Base-by-base conservation (phyloP, 1,284 basidiomycete genomes). In the Moniliophthora roreri region DNA sequence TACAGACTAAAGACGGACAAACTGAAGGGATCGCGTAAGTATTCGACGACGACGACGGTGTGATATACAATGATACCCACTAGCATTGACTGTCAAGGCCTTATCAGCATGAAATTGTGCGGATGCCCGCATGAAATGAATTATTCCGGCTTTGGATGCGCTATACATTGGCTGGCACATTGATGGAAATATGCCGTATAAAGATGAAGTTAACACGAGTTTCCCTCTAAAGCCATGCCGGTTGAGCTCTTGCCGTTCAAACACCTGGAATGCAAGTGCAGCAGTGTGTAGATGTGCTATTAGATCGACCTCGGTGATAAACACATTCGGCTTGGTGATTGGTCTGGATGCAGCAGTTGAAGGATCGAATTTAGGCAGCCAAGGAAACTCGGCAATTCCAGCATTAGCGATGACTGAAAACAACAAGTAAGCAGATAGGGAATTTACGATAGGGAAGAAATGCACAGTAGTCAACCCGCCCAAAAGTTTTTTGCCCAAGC, bases 371-470 rank as follows among this genome's bases (percentile, higher is more conserved):
- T 53, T 48, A 11, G 58, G 58, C 9, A 61, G 58, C 61, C 61
- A 62, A 16, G 55, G 58, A 21, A 28, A 54, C 9, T 60, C 61
- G 20, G 53, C 54, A 24, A 62, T 56, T 8, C 59, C 61, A 21
- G 61, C 61, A 38, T 62, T 62, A 10, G 61, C 61, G 24, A 62
- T 59, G 7, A 61, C 59, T 62, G 11, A n/a, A 28, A 10, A 15
- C 18, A 39, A 18, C 15, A n/a, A 20, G 20, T 36, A 2, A 20
- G 40, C 21, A 13, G 32, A 32, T 35, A 21, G 23, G 8, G 20
- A 3, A 18, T 9, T 36, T 18, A 20, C 6, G 16, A 34, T 15
- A 26, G 47, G 20, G 18, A 42, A 36, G 15, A 28, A 18, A 38
- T 32, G 24, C 7, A 32, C 61, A 60, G 36, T 62, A 62, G 20